Conservation (phyloP, 202 grass and related monocot genomes). For the Zizania palustris region DNA sequence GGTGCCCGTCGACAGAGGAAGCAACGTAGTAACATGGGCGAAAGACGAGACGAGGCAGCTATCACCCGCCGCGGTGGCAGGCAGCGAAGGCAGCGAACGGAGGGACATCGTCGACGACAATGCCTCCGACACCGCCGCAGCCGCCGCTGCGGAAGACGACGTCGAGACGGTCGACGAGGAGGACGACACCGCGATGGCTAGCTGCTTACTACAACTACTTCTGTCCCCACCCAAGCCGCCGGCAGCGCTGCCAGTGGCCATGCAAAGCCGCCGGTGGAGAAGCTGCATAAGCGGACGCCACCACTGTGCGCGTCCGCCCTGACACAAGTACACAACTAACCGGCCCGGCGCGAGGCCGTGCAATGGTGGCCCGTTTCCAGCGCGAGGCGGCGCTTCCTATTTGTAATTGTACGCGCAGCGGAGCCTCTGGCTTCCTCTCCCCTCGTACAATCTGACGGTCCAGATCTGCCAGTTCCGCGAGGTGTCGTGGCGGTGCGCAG, state of each 20-base stretch:
- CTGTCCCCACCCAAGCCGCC: not conserved
- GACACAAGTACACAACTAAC: too few relatives aligned
- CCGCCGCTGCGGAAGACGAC: conserved; percentile 44
- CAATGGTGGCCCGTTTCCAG: conserved; percentile 7
- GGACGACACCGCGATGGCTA: not conserved
- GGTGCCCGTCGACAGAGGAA: conserved; percentile 4
- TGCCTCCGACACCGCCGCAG: conserved; percentile 47
- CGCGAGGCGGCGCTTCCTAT: not conserved
- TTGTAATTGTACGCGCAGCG: conserved; percentile 4
- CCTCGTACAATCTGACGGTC: conserved; percentile 24
- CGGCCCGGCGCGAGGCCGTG: not conserved
- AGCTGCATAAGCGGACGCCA: conserved; percentile 35
- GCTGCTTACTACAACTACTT: not conserved
- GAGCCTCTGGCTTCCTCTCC: not conserved
- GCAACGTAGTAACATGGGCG: conserved; percentile 54
- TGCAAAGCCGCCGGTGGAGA: conserved; percentile 49
- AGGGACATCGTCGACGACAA: conserved; percentile 55
- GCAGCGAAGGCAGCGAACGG: conserved; percentile 54
- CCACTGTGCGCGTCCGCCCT: not conserved
- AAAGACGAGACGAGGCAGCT: conserved; percentile 24
- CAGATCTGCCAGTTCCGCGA: not conserved
- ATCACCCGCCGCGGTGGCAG: not conserved
- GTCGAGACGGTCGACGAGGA: conserved; percentile 53
- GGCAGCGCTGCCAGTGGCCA: conserved; percentile 20
- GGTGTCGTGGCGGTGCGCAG: conserved; percentile 4